Conservation (phyloP, 2,329 filamentous ascomycete species). For the Penicillium hesseltinei region DNA sequence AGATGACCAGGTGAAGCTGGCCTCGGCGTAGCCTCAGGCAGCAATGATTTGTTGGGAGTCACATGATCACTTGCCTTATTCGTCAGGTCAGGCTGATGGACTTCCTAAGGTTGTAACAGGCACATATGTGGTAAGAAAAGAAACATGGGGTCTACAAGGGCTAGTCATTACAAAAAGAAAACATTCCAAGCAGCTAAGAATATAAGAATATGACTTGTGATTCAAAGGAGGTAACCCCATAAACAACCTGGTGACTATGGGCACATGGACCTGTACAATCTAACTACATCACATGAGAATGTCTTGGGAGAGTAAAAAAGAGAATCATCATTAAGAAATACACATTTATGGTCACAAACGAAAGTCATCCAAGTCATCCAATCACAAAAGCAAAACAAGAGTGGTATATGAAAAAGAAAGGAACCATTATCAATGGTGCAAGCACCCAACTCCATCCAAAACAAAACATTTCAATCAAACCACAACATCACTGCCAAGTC, state of each 20-base stretch:
- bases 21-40: conserved; percentile 23
- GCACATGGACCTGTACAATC: conserved; percentile 6
- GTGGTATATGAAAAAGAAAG: conserved; percentile 26
- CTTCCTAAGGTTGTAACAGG: too few relatives aligned
- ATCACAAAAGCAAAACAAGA: conserved; percentile 13
- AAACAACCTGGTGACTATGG: not conserved
- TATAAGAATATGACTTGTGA: not conserved
- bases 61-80: conserved; percentile 17
- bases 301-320: conserved; percentile 3
- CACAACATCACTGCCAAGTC: conserved; percentile 27
- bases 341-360: conserved; percentile 10
- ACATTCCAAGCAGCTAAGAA: not conserved
- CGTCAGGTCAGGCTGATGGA: not conserved
- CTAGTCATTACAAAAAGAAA: not conserved
- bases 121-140: not conserved
- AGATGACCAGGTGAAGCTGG: conserved; percentile 12
- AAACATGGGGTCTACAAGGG: not conserved
- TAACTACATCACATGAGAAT: conserved; percentile 18
- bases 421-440: conserved; percentile 9
- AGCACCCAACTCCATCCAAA: conserved; percentile 3
- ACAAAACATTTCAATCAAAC: conserved; percentile 6
- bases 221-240: not conserved
- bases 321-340: conserved; percentile 9
- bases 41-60: conserved; percentile 17
- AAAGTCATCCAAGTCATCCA: conserved; percentile 3